Evolutionary conservation across 768 basidiomycete species (phyloP), one percentile per base, ranked within the genome.

Genomic region (Rhizopogon vesiculosus): DNA sequence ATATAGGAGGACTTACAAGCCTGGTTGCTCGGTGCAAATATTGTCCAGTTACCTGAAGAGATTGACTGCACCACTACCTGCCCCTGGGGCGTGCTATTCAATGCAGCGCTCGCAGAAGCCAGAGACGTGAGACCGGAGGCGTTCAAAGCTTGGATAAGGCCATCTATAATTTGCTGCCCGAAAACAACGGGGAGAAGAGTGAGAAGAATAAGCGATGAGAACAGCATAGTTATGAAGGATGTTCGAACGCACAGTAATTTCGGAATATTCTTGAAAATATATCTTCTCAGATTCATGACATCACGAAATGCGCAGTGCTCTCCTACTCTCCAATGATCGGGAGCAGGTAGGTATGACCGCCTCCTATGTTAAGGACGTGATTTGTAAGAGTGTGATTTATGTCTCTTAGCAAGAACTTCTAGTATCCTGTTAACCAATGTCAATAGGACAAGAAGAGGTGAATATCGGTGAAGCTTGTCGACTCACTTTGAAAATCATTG

Each of bases 21-120:
- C 2, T 63, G 61, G 60, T 87, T 75, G 50, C 66, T 76, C 3
- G 86, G 84, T 0, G 80, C 82, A 62, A 87, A 87, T 13, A 87
- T 58, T 0, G 82, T 79, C 56, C 69, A 74, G 40, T 77, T 71
- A 5, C 78, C 80, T 29, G 66, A 67, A 2, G 75, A 64, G n/a
- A 84, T 68, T 53, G 73, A 59, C 6, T 62, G 45, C 35, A 85
- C 67, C n/a, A 86, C 64, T 16, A 63, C 59, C 54, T 72, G 66
- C 5, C 82, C 86, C 7, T 57, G 63, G 13, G 67, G 50, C 15
- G 78, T 80, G 29, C 67, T 60, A 48, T 82, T 81, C 64, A 86
- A 65, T 42, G 64, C 65, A 15, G 63, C 54, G 5, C 78, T 69
- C 33, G 72, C 65, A 29, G 61, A 62, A 18, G 77, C 76, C 40